These are phyloP conservation scores for Castanospermum australe DNA, from an alignment of 306 rosid species.

Conservation along the genomic window DNA sequence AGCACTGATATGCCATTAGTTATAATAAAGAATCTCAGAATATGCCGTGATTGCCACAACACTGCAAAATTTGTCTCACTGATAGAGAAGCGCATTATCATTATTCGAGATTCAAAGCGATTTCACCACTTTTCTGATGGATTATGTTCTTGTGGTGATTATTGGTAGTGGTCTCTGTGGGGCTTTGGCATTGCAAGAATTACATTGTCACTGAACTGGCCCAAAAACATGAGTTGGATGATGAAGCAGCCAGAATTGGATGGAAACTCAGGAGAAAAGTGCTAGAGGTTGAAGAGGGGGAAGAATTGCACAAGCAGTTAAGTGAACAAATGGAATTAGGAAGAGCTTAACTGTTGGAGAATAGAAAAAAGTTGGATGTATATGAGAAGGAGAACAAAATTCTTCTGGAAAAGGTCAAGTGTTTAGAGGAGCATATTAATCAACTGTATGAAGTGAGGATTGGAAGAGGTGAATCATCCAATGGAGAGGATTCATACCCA, in stretches of 20 bases:
- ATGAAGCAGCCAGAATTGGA: conserved; percentile 25
- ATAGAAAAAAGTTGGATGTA: conserved; percentile 30
- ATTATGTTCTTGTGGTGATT: conserved; percentile 69
- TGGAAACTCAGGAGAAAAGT: too few relatives aligned
- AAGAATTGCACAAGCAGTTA: conserved; percentile 28
- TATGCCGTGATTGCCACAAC: conserved; percentile 71
- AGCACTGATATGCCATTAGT: conserved; percentile 40
- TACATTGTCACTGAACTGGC: not conserved
- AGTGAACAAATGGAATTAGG: conserved; percentile 3
- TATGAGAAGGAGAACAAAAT: conserved; percentile 43
- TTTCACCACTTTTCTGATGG: conserved; percentile 72
- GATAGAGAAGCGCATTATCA: conserved; percentile 54
- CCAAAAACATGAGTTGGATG: conserved; percentile 45
- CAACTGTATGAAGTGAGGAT: too few relatives aligned
- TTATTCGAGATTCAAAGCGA: conserved; percentile 74
- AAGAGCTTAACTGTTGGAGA: conserved; percentile 31
- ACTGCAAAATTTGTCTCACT: conserved; percentile 58
- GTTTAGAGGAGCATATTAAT: too few relatives aligned
- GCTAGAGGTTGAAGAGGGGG: conserved; percentile 45
- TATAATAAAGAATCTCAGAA: conserved; percentile 70
- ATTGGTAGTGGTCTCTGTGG: conserved; percentile 45
- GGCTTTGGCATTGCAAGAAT: not conserved
- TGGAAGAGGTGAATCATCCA: conserved; percentile 38
- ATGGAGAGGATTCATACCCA: conserved; percentile 32
- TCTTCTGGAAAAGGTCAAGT: conserved; percentile 38